Conservation (phyloP, 176 grass and related monocot species). For the maize (Zea mays) region DNA sequence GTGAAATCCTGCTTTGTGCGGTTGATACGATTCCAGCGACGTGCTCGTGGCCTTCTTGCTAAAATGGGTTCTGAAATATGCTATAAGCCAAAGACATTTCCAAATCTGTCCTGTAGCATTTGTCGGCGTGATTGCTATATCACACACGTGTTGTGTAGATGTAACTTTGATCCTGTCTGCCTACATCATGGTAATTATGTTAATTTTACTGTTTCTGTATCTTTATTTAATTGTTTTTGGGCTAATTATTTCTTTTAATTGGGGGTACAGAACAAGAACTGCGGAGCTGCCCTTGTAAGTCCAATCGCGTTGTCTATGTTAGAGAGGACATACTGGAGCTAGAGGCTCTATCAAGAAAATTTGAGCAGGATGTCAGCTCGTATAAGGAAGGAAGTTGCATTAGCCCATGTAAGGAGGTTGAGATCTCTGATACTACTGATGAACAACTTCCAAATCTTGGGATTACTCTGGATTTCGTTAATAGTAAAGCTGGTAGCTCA, state of each 20-base stretch:
- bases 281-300: conserved; percentile 65
- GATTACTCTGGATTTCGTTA: conserved; percentile 2
- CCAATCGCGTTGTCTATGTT: conserved; percentile 55
- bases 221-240: conserved; percentile 17
- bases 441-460: conserved; percentile 37
- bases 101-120: conserved; percentile 64
- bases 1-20: conserved; percentile 73
- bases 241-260: conserved; percentile 20
- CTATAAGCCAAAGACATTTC: conserved; percentile 44
- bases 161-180: conserved; percentile 75
- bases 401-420: conserved; percentile 34
- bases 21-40: conserved; percentile 70
- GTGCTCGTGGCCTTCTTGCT: conserved; percentile 46
- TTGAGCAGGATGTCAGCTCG: conserved; percentile 50
- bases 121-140: conserved; percentile 87
- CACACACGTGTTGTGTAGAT: conserved; percentile 69
- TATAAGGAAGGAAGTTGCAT: conserved; percentile 41
- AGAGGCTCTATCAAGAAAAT: conserved; percentile 67
- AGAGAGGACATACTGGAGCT: conserved; percentile 72
- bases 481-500: conserved; percentile 33
- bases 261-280: conserved; percentile 71
- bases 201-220: conserved; percentile 9
- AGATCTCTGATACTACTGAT: conserved; percentile 13
- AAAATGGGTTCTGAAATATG: conserved; percentile 64
- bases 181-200: conserved; percentile 78